These are phyloP conservation scores for Taxillus chinensis DNA, from an alignment of 164 flowering plant genomes.

Conservation along the genomic window DNA sequence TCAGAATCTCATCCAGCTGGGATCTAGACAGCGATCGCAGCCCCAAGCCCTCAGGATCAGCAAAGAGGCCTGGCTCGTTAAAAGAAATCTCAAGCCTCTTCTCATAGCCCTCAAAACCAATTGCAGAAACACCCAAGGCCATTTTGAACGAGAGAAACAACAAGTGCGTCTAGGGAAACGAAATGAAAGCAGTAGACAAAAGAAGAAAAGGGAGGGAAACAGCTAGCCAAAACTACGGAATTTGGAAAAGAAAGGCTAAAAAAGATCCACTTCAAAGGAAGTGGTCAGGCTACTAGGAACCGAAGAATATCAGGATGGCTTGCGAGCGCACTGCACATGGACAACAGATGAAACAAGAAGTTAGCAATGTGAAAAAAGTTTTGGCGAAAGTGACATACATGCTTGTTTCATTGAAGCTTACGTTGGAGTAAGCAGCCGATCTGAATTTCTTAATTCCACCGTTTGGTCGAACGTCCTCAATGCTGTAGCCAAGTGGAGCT, in stretches of 20 bases:
- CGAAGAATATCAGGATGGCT: slow-evolving; percentile 1
- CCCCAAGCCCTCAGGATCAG: neutral
- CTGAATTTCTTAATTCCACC: slow-evolving; percentile 5
- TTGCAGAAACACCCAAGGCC: neutral
- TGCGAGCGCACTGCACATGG: slow-evolving; percentile 5
- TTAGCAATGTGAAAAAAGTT: neutral
- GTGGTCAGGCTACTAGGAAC: neutral
- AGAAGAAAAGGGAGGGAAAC: neutral
- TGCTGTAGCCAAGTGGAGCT: slow-evolving; percentile 5
- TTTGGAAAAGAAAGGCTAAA: neutral
- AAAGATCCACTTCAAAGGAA: neutral
- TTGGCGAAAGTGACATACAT: no score
- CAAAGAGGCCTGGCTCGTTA: neutral
- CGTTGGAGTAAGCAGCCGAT: slow-evolving; percentile 6
- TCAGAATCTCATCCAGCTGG: neutral
- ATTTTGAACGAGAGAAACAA: neutral
- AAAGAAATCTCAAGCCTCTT: slow-evolving; percentile 3
- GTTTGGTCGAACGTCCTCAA: slow-evolving; percentile 4
- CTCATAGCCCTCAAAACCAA: slow-evolving; percentile 4
- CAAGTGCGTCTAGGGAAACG: neutral
- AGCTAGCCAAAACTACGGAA: neutral
- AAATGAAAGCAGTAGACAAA: neutral
- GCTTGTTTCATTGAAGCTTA: neutral
- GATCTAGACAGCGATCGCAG: neutral
- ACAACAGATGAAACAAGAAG: neutral